Base-by-base conservation (phyloP, 1,139 yeast species). In the Taiozyma sp. region DNA sequence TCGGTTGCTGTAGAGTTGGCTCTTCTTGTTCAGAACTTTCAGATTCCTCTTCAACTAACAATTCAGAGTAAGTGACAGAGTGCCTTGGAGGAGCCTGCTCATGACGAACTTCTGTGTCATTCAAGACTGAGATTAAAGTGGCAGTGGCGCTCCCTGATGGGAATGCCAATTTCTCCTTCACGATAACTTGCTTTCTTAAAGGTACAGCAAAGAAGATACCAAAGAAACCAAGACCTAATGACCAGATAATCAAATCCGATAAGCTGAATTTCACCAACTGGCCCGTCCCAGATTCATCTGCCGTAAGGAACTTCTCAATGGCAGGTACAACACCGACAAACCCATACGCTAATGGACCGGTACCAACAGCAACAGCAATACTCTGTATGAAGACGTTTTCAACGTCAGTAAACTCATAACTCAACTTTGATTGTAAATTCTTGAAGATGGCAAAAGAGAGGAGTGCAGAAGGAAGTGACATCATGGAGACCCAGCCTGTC, bases 401-500 rank as follows among this genome's bases (percentile, higher is more conserved):
- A 16, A 88, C 97, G 56, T 90, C 97, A 1, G 95, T 79, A 65
- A 93, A 88, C 9, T 48, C 47, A 56, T 55, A 50, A 66, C 71
- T 60, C 62, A 79, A 42, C 73, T 76, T 57, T 44, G 68, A 54
- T 49, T 80, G 74, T 3, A 79, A 59, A 0, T 72, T 60, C 58
- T 81, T 85, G 70, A 91, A 93, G 26, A 86, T 71, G 0, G 97
- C 88, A 68, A 82, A 91, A 1, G 95, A 97, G 24, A 93, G 68
- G 48, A 93, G 69, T 0, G 98, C 97, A 7, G 97, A 86, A 0
- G 99, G 98, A 50, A 93, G 72, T n/a, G 96, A 87, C 99, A 93
- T 93, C 99, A 93, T 93, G 9, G 97, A 89, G 2, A 93, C 97
- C 99, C 99, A 93, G 2, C 99, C 99, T 0, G 97, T 91, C 64